Base-by-base conservation (phyloP, 176 grass and related monocot species). In the Hyparrhenia diplandra region DNA sequence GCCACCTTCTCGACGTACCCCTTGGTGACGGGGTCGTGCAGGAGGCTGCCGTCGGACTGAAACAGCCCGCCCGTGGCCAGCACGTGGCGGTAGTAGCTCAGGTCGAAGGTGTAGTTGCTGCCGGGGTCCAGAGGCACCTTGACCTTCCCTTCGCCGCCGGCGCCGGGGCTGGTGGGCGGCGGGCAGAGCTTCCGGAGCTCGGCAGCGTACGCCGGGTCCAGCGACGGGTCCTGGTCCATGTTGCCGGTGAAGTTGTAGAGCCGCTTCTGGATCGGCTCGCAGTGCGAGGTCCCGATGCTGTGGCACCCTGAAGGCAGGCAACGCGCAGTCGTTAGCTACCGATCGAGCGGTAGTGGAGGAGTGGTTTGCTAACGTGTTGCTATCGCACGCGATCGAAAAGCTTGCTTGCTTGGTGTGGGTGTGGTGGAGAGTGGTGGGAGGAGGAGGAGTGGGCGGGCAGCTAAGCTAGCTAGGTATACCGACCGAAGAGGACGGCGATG, bases 221-320 rank as follows among this genome's bases (percentile, higher is more conserved):
- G 82, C 30, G 81, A 77, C 21, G 89, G 85, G 85, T 91, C 89
- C 85, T 84, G 85, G 64, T 88, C 89, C 79, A 87, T 81, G 27
- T 12, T 72, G 18, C 89, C 89, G 12, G 85, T 88, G 81, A 88
- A 91, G 85, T 91, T 91, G 85, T 91, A 91, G 13, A 91, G 85
- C 45, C 89, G 81, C 77, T 91, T 81, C 74, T 76, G 80, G 78
- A 91, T 82, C 41, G 89, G 58, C 1, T 20, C 65, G 78, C 89
- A 91, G 81, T 91, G 89, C 5, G 89, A 91, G 16, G 85, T 82
- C 45, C 89, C 85, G 76, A 91, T 88, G 80, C 79, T 91, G 85
- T 91, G 89, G 45, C 82, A 80, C 17, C 89, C 89, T 91, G 87
- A 20, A 11, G 14, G 34, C 13, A 21, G 9, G 61, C 31, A 14